Percentiles rank a stretch among this genome's conserved stretches.
These are phyloP conservation scores for Conticribra weissflogii DNA, from an alignment of 108 stramenopile species.

Conservation along the genomic window DNA sequence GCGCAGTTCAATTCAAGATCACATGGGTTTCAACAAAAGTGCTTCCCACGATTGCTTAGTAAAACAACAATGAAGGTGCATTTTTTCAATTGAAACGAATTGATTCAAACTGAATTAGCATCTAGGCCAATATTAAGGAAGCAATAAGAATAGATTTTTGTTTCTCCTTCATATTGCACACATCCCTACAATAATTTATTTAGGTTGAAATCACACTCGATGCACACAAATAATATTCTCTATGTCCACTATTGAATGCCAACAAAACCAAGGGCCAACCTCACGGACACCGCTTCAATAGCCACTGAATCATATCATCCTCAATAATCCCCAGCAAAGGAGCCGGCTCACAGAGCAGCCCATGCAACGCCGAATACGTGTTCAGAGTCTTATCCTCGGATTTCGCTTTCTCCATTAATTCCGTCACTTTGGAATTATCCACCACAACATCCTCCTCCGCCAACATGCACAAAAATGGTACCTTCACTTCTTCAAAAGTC, in stretches of 20 bases:
- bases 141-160: background rate
- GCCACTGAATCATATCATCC: slow-evolving; percentile 71
- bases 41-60: background rate
- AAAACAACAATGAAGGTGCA: background rate
- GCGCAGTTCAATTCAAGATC: too few species aligned
- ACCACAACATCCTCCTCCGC: slow-evolving; percentile 86
- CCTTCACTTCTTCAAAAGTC: slow-evolving; percentile 42
- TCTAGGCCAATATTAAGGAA: background rate
- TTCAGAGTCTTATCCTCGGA: slow-evolving; percentile 73
- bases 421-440: slow-evolving; percentile 66
- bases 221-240: background rate
- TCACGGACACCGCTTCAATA: slow-evolving; percentile 36
- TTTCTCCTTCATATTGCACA: background rate
- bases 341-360: slow-evolving; percentile 79
- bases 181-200: background rate
- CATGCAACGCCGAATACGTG: slow-evolving; percentile 78
- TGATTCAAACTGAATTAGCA: background rate
- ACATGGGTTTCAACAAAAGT: too few species aligned
- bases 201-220: too few species aligned
- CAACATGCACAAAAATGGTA: slow-evolving; percentile 72
- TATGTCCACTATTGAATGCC: background rate
- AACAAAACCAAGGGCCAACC: background rate
- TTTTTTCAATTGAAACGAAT: background rate
- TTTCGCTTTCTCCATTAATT: slow-evolving; percentile 50
- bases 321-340: slow-evolving; percentile 75